These are phyloP conservation scores for Cucurbitaria berberidis DNA, from an alignment of 2,329 filamentous ascomycete species.

Conservation along the genomic window DNA sequence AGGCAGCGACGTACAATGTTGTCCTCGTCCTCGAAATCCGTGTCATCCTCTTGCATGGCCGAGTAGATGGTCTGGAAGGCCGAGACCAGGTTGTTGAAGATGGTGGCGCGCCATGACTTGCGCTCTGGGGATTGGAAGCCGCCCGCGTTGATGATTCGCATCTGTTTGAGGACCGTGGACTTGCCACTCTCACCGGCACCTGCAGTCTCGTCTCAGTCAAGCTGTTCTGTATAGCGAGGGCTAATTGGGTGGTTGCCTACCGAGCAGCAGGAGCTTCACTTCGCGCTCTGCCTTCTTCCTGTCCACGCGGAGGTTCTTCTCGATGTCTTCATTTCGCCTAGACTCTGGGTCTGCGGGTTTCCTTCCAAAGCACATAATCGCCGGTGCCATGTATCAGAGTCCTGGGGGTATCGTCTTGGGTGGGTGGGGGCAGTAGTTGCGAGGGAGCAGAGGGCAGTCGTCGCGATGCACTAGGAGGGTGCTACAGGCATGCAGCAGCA, in stretches of 20 bases:
- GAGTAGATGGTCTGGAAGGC: slow-evolving; percentile 90
- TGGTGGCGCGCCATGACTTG: slow-evolving; percentile 91
- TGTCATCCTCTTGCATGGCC: slow-evolving; percentile 85
- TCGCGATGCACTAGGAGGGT: slow-evolving; percentile 7
- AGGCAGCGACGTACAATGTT: slow-evolving; percentile 69
- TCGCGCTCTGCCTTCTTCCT: slow-evolving; percentile 86
- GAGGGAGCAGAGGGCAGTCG: slow-evolving; percentile 5
- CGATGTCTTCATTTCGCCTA: slow-evolving; percentile 72
- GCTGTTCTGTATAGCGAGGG: background rate
- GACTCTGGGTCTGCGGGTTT: slow-evolving; percentile 56
- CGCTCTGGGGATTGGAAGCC: slow-evolving; percentile 90
- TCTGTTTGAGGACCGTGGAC: slow-evolving; percentile 97
- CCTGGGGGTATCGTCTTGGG: too few species aligned
- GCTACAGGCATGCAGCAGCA: slow-evolving; percentile 10
- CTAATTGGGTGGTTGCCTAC: slow-evolving; percentile 59
- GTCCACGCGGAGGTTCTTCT: slow-evolving; percentile 83
- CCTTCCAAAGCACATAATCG: slow-evolving; percentile 60
- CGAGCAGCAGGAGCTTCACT: slow-evolving; percentile 91
- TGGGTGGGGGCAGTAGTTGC: too few species aligned
- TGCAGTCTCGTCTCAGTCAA: slow-evolving; percentile 52
- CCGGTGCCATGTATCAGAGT: slow-evolving; percentile 41
- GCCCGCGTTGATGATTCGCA: slow-evolving; percentile 95
- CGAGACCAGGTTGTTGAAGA: slow-evolving; percentile 93
- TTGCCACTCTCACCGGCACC: slow-evolving; percentile 95
- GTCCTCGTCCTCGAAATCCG: slow-evolving; percentile 76